Evolutionary conservation across 306 rosid species (phyloP), one percentile per base, ranked within the genome.

Genomic region (Arachis hypogaea): DNA sequence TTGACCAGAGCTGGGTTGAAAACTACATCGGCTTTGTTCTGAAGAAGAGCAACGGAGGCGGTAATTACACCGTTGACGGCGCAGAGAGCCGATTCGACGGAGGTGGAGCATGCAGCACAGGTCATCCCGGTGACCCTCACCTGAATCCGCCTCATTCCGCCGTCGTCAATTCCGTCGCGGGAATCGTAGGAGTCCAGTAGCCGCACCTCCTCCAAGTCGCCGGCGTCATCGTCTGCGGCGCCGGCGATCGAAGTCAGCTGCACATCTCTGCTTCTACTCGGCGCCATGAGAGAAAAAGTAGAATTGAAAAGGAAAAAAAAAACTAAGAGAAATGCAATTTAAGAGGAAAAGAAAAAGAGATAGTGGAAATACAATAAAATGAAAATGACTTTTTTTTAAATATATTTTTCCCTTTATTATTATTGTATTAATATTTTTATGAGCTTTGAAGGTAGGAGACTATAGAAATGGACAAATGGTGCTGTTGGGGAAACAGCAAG

Each of bases 21-120:
- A 74, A 84, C 84, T n/a, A 94, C 97, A 69, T 94, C 88, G 42
- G 99, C 99, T 81, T 80, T 87, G 76, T 85, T 94, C 92, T 94
- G 99, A 46, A 92, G 95, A 66, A 94, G 73, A 0, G 99, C 97
- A 7, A 94, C 99, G 7, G 99, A 86, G 47, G 96, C 99, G 18
- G 55, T 75, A 49, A 83, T 12, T 16, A 94, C 93, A 59, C 99
- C 99, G 63, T 80, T 74, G 57, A 94, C 68, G 67, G 82, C 62
- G 42, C 28, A 76, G 0, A 94, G 84, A 88, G 99, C 99, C 28
- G 86, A 80, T 76, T 94, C 97, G 0, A 94, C 92, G 18, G 99
- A 92, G 78, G 83, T 91, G 29, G 99, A 94, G 84, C 99, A 94
- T 11, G 99, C 99, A 46, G 97, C 85, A 59, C 99, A 94, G 58